Base-by-base conservation (phyloP, 169 alveolate species). In the Fabrea salina region DNA sequence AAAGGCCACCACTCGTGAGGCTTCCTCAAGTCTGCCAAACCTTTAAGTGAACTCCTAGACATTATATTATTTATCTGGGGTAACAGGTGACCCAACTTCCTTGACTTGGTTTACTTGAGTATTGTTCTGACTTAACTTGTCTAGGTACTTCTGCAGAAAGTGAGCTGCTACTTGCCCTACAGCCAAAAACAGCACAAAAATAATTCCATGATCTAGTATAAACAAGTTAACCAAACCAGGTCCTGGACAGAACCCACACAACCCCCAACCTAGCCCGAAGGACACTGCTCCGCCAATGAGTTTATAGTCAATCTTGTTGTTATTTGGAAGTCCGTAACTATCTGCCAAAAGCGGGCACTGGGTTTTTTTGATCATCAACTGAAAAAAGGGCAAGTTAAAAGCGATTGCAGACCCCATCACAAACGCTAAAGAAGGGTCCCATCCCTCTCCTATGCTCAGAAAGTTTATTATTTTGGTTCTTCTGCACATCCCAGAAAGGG, bases 241-340 rank as follows among this genome's bases (percentile, higher is more conserved):
- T 0, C 91, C 92, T 57, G 95, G 95, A 61, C 95, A 90, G 5
- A 93, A 57, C 19, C 95, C 94, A 49, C 86, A 71, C n/a, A 93
- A 22, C 32, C 95, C 97, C 95, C 95, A 90, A 37, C 97, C 97
- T 22, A 90, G 7, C 33, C 97, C 97, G 81, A 93, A 93, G 8
- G 90, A 61, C 22, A 85, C 86, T 0, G 94, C 86, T 4, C 97
- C 97, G 0, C 68, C 30, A 32, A 89, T 58, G 16, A 93, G 70
- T 51, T 83, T 74, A 33, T 70, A 57, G 61, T 89, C 95, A 16
- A 89, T 44, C 3, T 51, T 59, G 3, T 67, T 82, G 33, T 79
- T 79, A 0, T 75, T 39, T 19, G 94, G 93, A 1, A 86, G 70
- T 49, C 54, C 68, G 53, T 86, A 83, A 32, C 58, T 83, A 49